phyloP scores from a whole-genome alignment of 441 rosid species.

The Gossypium trilobum region DNA sequence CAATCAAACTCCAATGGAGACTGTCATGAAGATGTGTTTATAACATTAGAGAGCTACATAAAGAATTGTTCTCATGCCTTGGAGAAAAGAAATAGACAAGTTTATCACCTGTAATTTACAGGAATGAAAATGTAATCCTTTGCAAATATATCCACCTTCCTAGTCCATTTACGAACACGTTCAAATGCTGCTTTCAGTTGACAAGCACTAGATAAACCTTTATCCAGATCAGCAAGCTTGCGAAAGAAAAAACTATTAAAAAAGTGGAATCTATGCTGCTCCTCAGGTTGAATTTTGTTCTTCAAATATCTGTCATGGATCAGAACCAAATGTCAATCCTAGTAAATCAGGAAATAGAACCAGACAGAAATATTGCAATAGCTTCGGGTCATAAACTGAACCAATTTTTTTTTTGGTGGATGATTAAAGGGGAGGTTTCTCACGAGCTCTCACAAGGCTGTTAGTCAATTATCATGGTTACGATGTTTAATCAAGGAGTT shows the following conservation, averaged over 20 bases:
- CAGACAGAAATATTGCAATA: background rate
- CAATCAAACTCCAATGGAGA: slow-evolving; percentile 80
- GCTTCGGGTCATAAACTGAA: background rate
- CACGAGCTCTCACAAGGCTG: background rate
- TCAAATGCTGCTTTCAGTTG: slow-evolving; percentile 66
- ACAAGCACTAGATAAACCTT: slow-evolving; percentile 42
- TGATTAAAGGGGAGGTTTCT: background rate
- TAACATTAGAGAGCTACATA: slow-evolving; percentile 14
- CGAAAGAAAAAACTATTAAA: slow-evolving; percentile 87
- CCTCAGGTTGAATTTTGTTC: slow-evolving; percentile 43
- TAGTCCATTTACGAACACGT: slow-evolving; percentile 88
- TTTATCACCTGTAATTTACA: slow-evolving; percentile 66
- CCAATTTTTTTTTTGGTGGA: background rate
- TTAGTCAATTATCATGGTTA: background rate
- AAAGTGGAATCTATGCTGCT: slow-evolving; percentile 57
- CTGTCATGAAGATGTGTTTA: slow-evolving; percentile 37
- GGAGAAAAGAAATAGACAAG: background rate
- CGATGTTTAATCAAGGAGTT: background rate
- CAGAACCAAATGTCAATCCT: slow-evolving; percentile 11
- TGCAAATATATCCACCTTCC: slow-evolving; percentile 61
- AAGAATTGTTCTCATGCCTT: background rate
- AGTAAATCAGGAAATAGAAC: background rate
- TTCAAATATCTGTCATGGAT: slow-evolving; percentile 50
- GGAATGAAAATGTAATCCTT: slow-evolving; percentile 88
- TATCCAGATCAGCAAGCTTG: slow-evolving; percentile 79